Evolutionary conservation across 2,329 filamentous ascomycete species (phyloP).

Genomic region (Talaromyces albobiverticillius): DNA sequence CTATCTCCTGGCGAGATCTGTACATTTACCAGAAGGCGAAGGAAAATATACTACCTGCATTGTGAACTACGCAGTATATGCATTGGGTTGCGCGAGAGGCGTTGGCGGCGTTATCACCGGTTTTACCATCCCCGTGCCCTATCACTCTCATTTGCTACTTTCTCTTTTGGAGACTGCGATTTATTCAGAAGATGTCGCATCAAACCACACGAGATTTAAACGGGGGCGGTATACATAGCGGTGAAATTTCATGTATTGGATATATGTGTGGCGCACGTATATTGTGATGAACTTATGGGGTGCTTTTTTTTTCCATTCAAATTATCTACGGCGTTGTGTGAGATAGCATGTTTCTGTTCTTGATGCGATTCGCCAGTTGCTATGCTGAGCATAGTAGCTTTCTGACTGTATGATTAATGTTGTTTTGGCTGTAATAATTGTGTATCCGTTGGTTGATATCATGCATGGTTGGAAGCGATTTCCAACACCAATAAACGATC

Average conservation of each 20-base stretch:
- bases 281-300: background rate
- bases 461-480: background rate
- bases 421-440: background rate
- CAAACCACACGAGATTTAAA: background rate
- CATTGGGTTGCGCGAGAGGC: constrained; percentile 7
- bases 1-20: constrained; percentile 16
- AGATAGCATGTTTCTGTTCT: background rate
- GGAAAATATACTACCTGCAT: background rate
- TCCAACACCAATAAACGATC: background rate
- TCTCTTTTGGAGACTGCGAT: background rate
- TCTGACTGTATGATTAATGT: background rate
- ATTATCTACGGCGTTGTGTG: too few species aligned
- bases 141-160: background rate
- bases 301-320: background rate
- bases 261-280: background rate
- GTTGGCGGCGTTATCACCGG: constrained; percentile 2
- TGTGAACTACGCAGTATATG: constrained; percentile 2
- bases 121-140: background rate
- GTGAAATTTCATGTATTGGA: background rate
- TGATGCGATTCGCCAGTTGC: background rate
- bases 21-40: constrained; percentile 1
- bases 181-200: background rate
- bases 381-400: background rate
- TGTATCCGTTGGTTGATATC: background rate
- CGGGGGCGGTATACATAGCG: background rate